These are phyloP conservation scores for Tetracentron sinense DNA, from an alignment of 164 flowering plant species.

Conservation along the genomic window DNA sequence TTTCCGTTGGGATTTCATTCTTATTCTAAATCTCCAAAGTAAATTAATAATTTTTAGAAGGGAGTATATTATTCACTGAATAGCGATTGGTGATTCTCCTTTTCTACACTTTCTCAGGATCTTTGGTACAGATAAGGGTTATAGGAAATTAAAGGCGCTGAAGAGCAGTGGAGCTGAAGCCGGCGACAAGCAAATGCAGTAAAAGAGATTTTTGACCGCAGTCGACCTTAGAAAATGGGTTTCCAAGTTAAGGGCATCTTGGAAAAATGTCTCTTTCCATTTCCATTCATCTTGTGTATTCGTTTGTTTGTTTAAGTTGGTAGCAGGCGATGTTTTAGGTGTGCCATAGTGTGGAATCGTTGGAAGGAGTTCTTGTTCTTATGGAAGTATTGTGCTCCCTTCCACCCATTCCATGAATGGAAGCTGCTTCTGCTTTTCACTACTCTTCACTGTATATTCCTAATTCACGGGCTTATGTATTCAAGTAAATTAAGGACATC, in stretches of 20 bases:
- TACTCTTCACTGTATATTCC: no score
- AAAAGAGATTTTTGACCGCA: neutral
- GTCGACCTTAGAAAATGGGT: slow-evolving; percentile 8
- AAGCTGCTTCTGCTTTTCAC: slow-evolving; percentile 6
- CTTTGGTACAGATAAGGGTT: slow-evolving; percentile 93
- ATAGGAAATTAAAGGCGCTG: slow-evolving; percentile 76
- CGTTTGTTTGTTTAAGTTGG: slow-evolving; percentile 7
- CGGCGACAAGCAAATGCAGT: slow-evolving; percentile 32
- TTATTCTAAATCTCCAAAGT: neutral
- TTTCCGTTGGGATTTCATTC: slow-evolving; percentile 2
- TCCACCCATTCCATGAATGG: slow-evolving; percentile 8
- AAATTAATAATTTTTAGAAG: neutral
- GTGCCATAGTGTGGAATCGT: slow-evolving; percentile 14
- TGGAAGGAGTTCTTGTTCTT: slow-evolving; percentile 19
- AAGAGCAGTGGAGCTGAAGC: slow-evolving; percentile 40
- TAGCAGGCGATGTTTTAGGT: slow-evolving; percentile 2
- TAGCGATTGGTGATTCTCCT: neutral
- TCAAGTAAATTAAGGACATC: no score
- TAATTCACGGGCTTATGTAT: no score
- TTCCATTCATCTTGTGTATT: slow-evolving; percentile 7
- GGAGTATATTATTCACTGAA: neutral
- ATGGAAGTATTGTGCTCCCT: slow-evolving; percentile 3
- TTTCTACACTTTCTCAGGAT: slow-evolving; percentile 45
- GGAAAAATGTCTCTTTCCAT: slow-evolving; percentile 11
- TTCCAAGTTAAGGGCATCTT: slow-evolving; percentile 1